Conservation (phyloP, 2,329 filamentous ascomycete genomes). For the Dactylonectria estremocensis region DNA sequence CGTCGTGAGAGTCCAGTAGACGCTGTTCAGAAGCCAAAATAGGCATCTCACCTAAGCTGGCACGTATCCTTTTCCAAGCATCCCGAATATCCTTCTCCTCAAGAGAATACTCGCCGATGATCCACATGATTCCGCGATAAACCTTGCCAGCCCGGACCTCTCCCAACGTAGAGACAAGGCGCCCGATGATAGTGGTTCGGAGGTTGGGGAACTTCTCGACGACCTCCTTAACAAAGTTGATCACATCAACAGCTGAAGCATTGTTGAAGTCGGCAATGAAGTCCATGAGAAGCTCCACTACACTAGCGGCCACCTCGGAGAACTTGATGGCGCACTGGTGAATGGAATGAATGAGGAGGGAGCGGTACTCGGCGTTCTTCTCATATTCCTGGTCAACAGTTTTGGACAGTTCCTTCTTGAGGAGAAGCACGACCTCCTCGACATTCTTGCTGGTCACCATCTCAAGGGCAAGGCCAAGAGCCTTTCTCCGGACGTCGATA, state of each 20-base stretch:
- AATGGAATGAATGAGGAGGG: constrained; percentile 95
- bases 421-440: constrained; percentile 93
- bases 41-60: constrained; percentile 95
- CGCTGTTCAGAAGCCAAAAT: constrained; percentile 96
- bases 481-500: constrained; percentile 94
- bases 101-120: constrained; percentile 95
- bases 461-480: constrained; percentile 89
- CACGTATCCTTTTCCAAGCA: constrained; percentile 95
- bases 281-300: constrained; percentile 98
- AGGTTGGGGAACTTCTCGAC: constrained; percentile 97
- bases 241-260: constrained; percentile 95
- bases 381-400: constrained; percentile 99
- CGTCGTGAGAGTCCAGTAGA: constrained; percentile 87
- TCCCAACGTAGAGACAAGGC: constrained; percentile 89
- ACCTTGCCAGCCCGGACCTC: constrained; percentile 98
- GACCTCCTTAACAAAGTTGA: constrained; percentile 98
- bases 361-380: constrained; percentile 96
- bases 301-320: constrained; percentile 96
- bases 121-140: constrained; percentile 96
- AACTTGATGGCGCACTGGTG: constrained; percentile 99
- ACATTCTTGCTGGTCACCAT: constrained; percentile 99
- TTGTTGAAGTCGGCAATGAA: constrained; percentile 99
- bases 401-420: constrained; percentile 98
- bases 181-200: constrained; percentile 87
- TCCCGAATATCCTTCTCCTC: constrained; percentile 95